phyloP scores from a whole-genome alignment of 176 grass and related monocot species.

The Avena atlantica region DNA sequence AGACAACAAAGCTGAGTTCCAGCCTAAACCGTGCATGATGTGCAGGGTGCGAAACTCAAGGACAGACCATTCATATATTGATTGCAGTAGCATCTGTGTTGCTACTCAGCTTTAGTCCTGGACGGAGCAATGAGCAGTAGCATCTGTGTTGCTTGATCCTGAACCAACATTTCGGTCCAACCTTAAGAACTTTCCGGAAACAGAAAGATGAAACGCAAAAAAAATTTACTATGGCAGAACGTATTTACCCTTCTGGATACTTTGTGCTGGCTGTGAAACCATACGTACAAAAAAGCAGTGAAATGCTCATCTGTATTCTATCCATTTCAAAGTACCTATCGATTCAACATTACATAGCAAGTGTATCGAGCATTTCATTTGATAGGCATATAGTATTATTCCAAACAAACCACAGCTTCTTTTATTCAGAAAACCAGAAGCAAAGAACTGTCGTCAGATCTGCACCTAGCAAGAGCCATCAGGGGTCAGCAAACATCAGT shows the following conservation, averaged over 20 bases:
- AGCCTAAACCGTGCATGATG: neutral
- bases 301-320: neutral
- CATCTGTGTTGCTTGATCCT: too few species aligned
- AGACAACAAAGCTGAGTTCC: neutral
- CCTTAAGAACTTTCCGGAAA: too few species aligned
- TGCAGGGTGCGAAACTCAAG: neutral
- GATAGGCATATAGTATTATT: neutral
- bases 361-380: neutral
- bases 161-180: too few species aligned
- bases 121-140: too few species aligned
- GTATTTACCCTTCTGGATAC: neutral
- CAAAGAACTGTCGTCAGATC: neutral
- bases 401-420: neutral
- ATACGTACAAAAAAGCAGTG: neutral
- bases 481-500: neutral
- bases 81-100: neutral
- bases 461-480: neutral
- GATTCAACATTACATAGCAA: neutral
- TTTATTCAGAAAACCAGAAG: constrained; percentile 25
- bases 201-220: too few species aligned
- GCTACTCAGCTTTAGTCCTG: too few species aligned
- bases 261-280: neutral
- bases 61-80: neutral
- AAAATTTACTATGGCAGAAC: too few species aligned
- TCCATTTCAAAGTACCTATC: neutral